These are phyloP conservation scores for Schizothecium vesticola DNA, from an alignment of 495 filamentous ascomycete genomes.

Conservation along the genomic window DNA sequence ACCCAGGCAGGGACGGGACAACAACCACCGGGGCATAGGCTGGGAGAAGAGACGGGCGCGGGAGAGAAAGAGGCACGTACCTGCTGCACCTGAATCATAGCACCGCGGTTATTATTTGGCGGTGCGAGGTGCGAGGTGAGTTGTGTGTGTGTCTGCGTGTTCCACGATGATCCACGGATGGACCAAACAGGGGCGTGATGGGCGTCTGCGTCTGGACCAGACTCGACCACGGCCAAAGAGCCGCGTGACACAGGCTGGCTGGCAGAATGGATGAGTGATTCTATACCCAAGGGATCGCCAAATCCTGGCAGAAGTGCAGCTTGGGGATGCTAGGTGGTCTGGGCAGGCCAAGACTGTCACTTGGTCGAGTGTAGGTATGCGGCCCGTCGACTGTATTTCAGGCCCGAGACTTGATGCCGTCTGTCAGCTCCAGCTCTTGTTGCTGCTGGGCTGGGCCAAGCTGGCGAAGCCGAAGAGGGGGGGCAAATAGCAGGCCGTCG, in stretches of 20 bases:
- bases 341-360: not conserved
- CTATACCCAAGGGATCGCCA: too few relatives aligned
- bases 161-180: not conserved
- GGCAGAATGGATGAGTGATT: too few relatives aligned
- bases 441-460: not conserved
- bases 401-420: conserved; percentile 3
- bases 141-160: not conserved
- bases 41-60: conserved; percentile 13
- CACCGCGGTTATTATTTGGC: conserved; percentile 21
- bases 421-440: not conserved
- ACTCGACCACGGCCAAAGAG: conserved; percentile 1
- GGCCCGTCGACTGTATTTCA: conserved; percentile 10
- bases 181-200: not conserved
- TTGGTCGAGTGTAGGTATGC: not conserved
- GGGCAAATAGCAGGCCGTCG: too few relatives aligned
- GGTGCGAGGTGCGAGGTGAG: conserved; percentile 7
- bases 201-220: not conserved
- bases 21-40: not conserved
- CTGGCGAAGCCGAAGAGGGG: too few relatives aligned
- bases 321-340: too few relatives aligned
- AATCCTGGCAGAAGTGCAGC: not conserved
- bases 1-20: not conserved
- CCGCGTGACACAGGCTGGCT: conserved; percentile 2
- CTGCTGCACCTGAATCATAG: conserved; percentile 30
- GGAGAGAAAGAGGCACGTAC: conserved; percentile 23